Conservation (phyloP, 2,329 filamentous ascomycete genomes). For the Aaosphaeria arxii region DNA sequence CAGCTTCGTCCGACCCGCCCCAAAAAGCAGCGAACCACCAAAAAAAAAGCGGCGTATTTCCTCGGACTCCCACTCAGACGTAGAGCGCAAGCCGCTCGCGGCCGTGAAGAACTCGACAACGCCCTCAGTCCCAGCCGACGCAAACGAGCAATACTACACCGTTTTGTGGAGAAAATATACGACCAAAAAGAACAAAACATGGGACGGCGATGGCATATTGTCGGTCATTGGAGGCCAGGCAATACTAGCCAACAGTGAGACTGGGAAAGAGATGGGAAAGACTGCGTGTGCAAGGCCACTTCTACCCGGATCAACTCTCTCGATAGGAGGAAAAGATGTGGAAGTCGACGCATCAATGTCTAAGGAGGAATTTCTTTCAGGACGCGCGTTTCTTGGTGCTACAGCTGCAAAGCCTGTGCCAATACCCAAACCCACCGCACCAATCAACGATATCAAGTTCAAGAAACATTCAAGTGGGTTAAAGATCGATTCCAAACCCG, state of each 20-base stretch:
- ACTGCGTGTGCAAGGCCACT: conserved; percentile 55
- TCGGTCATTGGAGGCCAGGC: conserved; percentile 56
- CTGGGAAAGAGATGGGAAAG: conserved; percentile 62
- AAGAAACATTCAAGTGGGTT: neutral
- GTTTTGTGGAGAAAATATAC: conserved; percentile 63
- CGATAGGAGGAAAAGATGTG: conserved; percentile 64
- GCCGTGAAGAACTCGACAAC: conserved; percentile 17
- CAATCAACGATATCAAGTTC: neutral
- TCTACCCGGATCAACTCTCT: conserved; percentile 59
- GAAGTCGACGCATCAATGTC: conserved; percentile 63
- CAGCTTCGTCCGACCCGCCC: conserved; percentile 23
- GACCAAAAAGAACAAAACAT: conserved; percentile 72
- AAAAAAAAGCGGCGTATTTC: conserved; percentile 42
- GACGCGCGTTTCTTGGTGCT: conserved; percentile 43
- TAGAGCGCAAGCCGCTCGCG: conserved; percentile 30
- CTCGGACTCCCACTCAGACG: conserved; percentile 17
- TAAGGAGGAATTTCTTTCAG: conserved; percentile 57
- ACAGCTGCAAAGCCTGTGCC: conserved; percentile 15
- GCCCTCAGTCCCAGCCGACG: conserved; percentile 2
- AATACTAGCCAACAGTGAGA: conserved; percentile 57
- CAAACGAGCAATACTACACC: conserved; percentile 40
- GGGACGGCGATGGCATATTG: conserved; percentile 70
- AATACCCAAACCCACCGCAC: conserved; percentile 9
- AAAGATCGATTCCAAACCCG: neutral
- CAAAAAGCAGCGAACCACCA: conserved; percentile 29